Percentiles rank a stretch among this genome's conserved stretches.
These are phyloP conservation scores for Lactarius hengduanensis DNA, from an alignment of 768 basidiomycete genomes.

Conservation along the genomic window DNA sequence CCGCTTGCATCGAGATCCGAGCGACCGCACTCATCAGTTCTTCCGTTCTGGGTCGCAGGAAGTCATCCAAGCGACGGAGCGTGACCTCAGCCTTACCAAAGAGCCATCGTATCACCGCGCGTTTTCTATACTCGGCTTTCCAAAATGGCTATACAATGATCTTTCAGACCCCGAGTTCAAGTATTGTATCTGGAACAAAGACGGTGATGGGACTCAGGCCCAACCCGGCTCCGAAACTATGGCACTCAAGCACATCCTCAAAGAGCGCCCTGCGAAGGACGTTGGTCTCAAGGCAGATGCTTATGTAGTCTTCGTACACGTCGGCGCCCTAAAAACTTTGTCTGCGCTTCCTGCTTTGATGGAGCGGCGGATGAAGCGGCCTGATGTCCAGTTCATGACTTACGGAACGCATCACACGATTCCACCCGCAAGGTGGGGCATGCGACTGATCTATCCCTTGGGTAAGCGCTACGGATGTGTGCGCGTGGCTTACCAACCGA, in stretches of 20 bases:
- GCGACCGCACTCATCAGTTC: constrained; percentile 13
- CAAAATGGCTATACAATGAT: constrained; percentile 23
- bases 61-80: constrained; percentile 1
- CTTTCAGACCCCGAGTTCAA: constrained; percentile 1
- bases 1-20: constrained; percentile 13
- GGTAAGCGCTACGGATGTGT: constrained; percentile 43
- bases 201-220: constrained; percentile 17
- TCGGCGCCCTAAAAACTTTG: constrained; percentile 51
- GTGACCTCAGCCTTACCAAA: constrained; percentile 10
- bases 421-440: constrained; percentile 53
- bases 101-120: constrained; percentile 23
- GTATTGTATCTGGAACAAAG: constrained; percentile 27
- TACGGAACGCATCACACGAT: constrained; percentile 64
- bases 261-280: constrained; percentile 20
- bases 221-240: constrained; percentile 17
- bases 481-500: neutral
- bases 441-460: constrained; percentile 64
- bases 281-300: constrained; percentile 36
- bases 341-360: constrained; percentile 50
- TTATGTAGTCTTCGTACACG: constrained; percentile 64
- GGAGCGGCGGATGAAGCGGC: constrained; percentile 44
- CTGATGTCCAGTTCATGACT: constrained; percentile 57
- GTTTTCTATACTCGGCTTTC: constrained; percentile 23
- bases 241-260: constrained; percentile 17
- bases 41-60: constrained; percentile 6